Base-by-base conservation (phyloP, 2,329 filamentous ascomycete species). In the Epichloe gansuensis region DNA sequence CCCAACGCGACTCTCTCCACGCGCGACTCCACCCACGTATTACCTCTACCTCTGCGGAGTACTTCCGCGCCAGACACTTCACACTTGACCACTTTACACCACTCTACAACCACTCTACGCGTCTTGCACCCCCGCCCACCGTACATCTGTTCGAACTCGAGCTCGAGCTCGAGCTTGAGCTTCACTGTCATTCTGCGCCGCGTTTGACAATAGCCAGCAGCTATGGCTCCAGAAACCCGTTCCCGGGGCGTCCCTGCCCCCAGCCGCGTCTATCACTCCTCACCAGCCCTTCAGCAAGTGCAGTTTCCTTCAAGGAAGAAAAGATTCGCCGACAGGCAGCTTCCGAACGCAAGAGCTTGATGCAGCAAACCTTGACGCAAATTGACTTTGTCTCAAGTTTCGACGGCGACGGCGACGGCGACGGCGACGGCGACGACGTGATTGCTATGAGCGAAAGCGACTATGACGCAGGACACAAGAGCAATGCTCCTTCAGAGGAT, bases 281-380 rank as follows among this genome's bases (percentile, higher is more conserved):
- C 63, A 21, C 68, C 69, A 4, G 50, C 61, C 15, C 63, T 67
- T 23, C 67, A 69, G 54, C 71, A 74, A 56, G 60, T 61, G 23
- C 67, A 67, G 43, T 73, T 74, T 50, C 67, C 70, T 0, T 52
- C 64, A 12, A 63, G 68, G 23, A 63, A 61, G 47, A 68, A 58
- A 60, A 59, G 13, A 58, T 71, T 12, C 66, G 64, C 25, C 68
- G 66, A n/a, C 69, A 69, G 50, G 64, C 63, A 11, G 62, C 63
- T 17, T 58, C 61, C 48, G 61, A 58, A 38, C 54, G 52, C 12
- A 57, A 55, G 53, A 58, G 60, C 42, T 52, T 70, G 45, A 64
- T 63, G 53, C 71, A 74, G 59, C 67, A 71, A 60, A 74, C 71
- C 1, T 57, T 74, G 23, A 74, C 71, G 5, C 71, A 74, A 57